Evolutionary conservation across 441 rosid genomes (phyloP).

Genomic region (Bruguiera hainesii): DNA sequence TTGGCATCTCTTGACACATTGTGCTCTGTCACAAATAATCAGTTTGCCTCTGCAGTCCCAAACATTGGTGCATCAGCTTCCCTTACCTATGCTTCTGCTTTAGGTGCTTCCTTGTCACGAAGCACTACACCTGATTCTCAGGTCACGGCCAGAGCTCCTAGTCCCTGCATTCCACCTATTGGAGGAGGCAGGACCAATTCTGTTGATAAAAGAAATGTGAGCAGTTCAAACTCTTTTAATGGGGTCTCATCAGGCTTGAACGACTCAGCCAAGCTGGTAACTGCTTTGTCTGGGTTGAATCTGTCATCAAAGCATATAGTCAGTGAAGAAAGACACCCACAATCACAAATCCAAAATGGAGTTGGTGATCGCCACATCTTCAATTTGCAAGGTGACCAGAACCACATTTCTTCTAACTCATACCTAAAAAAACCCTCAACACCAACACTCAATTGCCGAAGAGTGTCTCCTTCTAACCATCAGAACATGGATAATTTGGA

Average conservation of each 20-base stretch:
- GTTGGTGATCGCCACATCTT: constrained; percentile 37
- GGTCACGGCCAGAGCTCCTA: constrained; percentile 52
- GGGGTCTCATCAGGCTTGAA: constrained; percentile 37
- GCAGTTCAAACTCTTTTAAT: constrained; percentile 34
- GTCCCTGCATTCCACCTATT: constrained; percentile 55
- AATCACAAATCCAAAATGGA: constrained; percentile 28
- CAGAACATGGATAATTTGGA: constrained; percentile 33
- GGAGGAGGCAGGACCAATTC: constrained; percentile 50
- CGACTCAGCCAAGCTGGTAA: constrained; percentile 46
- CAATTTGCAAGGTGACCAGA: constrained; percentile 38
- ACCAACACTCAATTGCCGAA: constrained; percentile 35
- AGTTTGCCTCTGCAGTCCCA: constrained; percentile 23
- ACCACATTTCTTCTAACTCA: constrained; percentile 28
- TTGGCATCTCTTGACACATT: constrained; percentile 37
- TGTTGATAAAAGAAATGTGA: constrained; percentile 43
- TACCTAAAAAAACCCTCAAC: constrained; percentile 36
- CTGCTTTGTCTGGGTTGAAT: constrained; percentile 64
- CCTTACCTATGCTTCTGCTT: constrained; percentile 57
- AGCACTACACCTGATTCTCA: constrained; percentile 69
- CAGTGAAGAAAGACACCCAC: constrained; percentile 35
- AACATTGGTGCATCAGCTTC: constrained; percentile 42
- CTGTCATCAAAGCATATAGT: constrained; percentile 37
- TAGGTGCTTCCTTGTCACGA: constrained; percentile 60
- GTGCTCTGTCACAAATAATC: constrained; percentile 31
- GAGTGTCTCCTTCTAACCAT: constrained; percentile 38